A percentile compares a stretch with the other conserved stretches of the same genome.
These are phyloP conservation scores for Penicillium egyptiacum DNA, from an alignment of 495 filamentous ascomycete genomes.

Conservation along the genomic window DNA sequence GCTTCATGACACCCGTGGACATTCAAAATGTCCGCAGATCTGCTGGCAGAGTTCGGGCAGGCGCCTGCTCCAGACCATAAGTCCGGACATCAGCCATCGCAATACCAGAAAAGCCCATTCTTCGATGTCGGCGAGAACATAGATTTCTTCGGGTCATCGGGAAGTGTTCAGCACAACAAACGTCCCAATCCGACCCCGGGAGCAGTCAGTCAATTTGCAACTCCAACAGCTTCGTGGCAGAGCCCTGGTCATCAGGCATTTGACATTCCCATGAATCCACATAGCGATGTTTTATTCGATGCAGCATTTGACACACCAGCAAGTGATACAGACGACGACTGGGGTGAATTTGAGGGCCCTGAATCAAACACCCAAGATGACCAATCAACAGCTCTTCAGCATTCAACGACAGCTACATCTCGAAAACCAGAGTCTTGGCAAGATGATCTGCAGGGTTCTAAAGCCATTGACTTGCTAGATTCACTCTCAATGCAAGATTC, in stretches of 20 bases:
- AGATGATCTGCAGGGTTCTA: not conserved
- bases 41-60: conserved; percentile 68
- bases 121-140: conserved; percentile 31
- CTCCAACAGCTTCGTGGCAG: conserved; percentile 9
- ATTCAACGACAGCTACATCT: conserved; percentile 2
- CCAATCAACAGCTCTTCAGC: conserved; percentile 18
- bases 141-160: conserved; percentile 17
- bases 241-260: conserved; percentile 15
- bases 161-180: conserved; percentile 4
- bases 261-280: conserved; percentile 24
- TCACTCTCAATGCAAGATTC: conserved; percentile 28
- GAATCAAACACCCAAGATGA: conserved; percentile 54
- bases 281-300: conserved; percentile 48
- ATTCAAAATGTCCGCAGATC: conserved; percentile 67
- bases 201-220: conserved; percentile 11
- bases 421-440: not conserved
- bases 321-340: conserved; percentile 62
- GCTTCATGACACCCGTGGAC: conserved; percentile 12
- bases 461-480: conserved; percentile 27
- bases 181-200: not conserved
- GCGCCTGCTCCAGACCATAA: conserved; percentile 23
- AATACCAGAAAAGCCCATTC: conserved; percentile 22
- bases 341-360: conserved; percentile 72
- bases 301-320: conserved; percentile 37
- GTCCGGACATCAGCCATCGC: conserved; percentile 14